Base-by-base conservation (phyloP, 805 yeast species). In the Vanderwaltozyma tropicalis region DNA sequence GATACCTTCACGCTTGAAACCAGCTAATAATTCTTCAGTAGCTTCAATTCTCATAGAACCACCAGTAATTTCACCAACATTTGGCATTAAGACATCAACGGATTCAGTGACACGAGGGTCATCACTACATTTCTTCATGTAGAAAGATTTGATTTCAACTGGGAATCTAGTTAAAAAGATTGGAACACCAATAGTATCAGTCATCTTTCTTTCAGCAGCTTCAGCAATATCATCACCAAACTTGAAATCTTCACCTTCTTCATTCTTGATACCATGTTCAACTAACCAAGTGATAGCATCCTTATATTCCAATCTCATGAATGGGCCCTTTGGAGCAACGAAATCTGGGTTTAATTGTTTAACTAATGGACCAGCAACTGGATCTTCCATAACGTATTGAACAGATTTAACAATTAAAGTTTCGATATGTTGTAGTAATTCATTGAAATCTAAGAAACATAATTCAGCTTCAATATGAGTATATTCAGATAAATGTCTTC, bases 161-260 rank as follows among this genome's bases (percentile, higher is more conserved):
- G 99, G 99, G 89, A 92, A 92, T 55, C 88, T 75, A 40, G 78
- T 89, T 62, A 92, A 78, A 50, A 92, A 72, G 51, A 92, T 88
- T 47, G 99, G 99, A 47, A 74, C 82, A 57, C 88, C 88, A 62
- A 92, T 81, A 42, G 83, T 74, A 62, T 92, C 99, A 25, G 95
- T 86, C 99, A 92, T 92, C 65, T 80, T 84, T 63, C 99, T 83
- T 74, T 92, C 99, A 42, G 96, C 98, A 40, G 98, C 98, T 69
- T 92, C 99, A 43, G 97, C 96, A 47, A 92, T 92, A 63, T 92
- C 99, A 59, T 92, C 99, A 63, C 99, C 99, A 51, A 92, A 92
- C 66, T 81, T 76, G 79, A 89, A 92, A 50, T 70, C 67, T 60
- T 86, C 82, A 45, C 92, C 96, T 11, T 89, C 96, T 69, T 92